These are phyloP conservation scores for Ophiocordyceps camponoti-leonardi DNA, from an alignment of 2,329 filamentous ascomycete genomes.

Conservation along the genomic window DNA sequence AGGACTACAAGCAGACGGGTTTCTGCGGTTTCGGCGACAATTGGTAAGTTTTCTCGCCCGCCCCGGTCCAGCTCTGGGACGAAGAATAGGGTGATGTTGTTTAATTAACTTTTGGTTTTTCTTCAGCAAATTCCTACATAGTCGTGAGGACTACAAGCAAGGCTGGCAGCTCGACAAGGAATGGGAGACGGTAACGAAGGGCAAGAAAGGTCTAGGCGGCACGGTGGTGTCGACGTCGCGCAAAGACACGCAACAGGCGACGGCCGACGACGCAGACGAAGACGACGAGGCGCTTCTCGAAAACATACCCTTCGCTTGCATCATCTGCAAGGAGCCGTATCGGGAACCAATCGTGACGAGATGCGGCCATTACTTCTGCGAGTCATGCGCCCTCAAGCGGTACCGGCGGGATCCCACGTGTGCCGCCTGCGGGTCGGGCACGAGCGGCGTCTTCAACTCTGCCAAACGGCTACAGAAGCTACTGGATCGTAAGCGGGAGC, in stretches of 20 bases:
- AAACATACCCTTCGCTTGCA: slow-evolving; percentile 76
- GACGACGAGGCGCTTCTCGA: slow-evolving; percentile 58
- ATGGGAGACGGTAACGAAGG: slow-evolving; percentile 75
- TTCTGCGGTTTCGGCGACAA: slow-evolving; percentile 21
- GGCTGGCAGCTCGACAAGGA: slow-evolving; percentile 93
- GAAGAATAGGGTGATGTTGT: background rate
- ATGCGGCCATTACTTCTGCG: slow-evolving; percentile 93
- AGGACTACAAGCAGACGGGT: slow-evolving; percentile 76
- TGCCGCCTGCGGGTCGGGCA: slow-evolving; percentile 70
- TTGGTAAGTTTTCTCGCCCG: slow-evolving; percentile 14
- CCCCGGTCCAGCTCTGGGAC: background rate
- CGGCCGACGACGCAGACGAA: slow-evolving; percentile 22
- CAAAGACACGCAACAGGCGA: slow-evolving; percentile 15
- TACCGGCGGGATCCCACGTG: slow-evolving; percentile 80
- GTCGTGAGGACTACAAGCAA: slow-evolving; percentile 64
- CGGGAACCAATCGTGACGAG: slow-evolving; percentile 69
- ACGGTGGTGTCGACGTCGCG: slow-evolving; percentile 45
- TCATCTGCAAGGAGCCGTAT: slow-evolving; percentile 70
- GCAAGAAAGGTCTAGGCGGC: slow-evolving; percentile 42
- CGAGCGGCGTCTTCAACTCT: slow-evolving; percentile 76
- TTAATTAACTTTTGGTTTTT: background rate
- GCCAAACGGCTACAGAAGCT: slow-evolving; percentile 72
- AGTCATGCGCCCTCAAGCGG: slow-evolving; percentile 69
- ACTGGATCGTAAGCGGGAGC: slow-evolving; percentile 53
- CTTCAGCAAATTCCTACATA: slow-evolving; percentile 53